These are phyloP conservation scores for Microdochium bolleyi DNA, from an alignment of 2,329 filamentous ascomycete genomes.

Conservation along the genomic window DNA sequence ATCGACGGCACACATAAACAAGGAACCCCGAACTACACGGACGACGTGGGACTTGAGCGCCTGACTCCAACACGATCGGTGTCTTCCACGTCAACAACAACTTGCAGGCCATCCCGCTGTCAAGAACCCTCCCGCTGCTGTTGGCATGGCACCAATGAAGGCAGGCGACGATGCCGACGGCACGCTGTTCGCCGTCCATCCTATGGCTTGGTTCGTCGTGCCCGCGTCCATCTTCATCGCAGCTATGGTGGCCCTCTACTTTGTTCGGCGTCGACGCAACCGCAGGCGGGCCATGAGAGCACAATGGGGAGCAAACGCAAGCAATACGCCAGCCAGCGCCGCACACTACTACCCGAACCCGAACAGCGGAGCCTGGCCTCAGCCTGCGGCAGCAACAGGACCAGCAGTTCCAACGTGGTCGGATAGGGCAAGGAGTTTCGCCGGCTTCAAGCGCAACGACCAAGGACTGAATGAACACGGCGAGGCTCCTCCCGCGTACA, in stretches of 20 bases:
- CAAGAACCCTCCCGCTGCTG: neutral
- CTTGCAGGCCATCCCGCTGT: neutral
- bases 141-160: neutral
- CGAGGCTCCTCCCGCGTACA: constrained; percentile 22
- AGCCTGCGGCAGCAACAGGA: no score
- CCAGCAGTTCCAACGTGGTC: neutral
- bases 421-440: neutral
- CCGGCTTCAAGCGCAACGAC: constrained; percentile 14
- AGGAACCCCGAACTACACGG: no score
- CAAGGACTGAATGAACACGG: constrained; percentile 23
- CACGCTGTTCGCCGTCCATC: neutral
- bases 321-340: neutral
- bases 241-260: neutral
- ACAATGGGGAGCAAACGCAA: neutral
- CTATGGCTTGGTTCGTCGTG: neutral
- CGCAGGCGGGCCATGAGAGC: neutral
- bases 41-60: no score
- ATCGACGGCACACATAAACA: no score
- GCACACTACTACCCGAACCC: neutral
- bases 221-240: neutral
- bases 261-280: neutral
- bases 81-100: no score
- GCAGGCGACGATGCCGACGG: neutral
- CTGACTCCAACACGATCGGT: no score
- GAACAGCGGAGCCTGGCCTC: neutral